Base-by-base conservation (phyloP, 495 filamentous ascomycete species). In the Diplogelasinospora grovesii region DNA sequence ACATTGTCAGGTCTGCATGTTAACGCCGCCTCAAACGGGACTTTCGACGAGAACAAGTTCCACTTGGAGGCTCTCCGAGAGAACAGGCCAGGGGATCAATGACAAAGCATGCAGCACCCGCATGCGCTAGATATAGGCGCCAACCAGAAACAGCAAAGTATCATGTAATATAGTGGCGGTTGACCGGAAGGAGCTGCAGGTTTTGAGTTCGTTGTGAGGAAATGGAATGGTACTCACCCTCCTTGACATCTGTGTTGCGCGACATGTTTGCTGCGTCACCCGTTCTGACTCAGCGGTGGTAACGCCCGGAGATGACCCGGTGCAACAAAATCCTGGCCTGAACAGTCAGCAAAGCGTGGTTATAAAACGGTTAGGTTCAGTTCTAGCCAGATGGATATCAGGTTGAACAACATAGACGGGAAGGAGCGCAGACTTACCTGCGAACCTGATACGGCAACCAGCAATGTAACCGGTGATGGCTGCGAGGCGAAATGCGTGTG, bases 251-350 rank as follows among this genome's bases (percentile, higher is more conserved):
- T 16, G 45, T 27, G n/a, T n/a, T n/a, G n/a, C n/a, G n/a, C n/a
- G n/a, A n/a, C 41, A 47, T 52, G 39, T 29, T 36, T 33, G n/a
- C 14, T 31, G 47, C 28, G 26, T 26, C 19, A 29, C 9, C 29
- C 25, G 39, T 36, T 36, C 52, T 55, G 48, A 55, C 48, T 55
- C 52, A 55, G 52, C 52, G 45, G 27, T 13, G 4, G n/a, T n/a
- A n/a, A n/a, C n/a, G n/a, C n/a, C n/a, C n/a, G n/a, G n/a, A n/a
- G n/a, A n/a, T n/a, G n/a, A n/a, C n/a, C n/a, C n/a, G n/a, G n/a
- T n/a, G n/a, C n/a, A n/a, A n/a, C n/a, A n/a, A n/a, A n/a, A n/a
- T n/a, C n/a, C n/a, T n/a, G n/a, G n/a, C n/a, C n/a, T n/a, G n/a
- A n/a, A n/a, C n/a, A n/a, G n/a, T n/a, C n/a, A n/a, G n/a, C n/a